Evolutionary conservation across 805 yeast species (phyloP).

Genomic region (Pichia cephalocereana): DNA sequence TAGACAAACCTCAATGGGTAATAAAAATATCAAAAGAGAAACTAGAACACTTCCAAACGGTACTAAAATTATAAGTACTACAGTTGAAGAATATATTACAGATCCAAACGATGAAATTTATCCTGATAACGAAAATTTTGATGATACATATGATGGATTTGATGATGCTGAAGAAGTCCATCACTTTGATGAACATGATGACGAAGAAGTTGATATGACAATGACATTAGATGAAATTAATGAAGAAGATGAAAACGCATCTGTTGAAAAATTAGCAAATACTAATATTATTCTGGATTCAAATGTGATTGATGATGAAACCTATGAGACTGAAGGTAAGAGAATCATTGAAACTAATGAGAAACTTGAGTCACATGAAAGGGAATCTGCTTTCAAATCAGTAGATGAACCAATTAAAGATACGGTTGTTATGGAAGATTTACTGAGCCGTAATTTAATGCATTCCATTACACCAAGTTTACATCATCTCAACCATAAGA

Average conservation of each 20-base stretch:
- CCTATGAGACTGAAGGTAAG: conserved; percentile 11
- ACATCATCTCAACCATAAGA: neutral
- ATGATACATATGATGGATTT: conserved; percentile 5
- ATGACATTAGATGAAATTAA: conserved; percentile 2
- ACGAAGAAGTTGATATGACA: neutral
- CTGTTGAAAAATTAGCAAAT: neutral
- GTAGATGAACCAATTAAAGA: conserved; percentile 6
- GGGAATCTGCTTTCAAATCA: conserved; percentile 17
- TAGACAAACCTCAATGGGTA: neutral
- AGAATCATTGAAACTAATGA: conserved; percentile 18
- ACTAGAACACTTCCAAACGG: conserved; percentile 11
- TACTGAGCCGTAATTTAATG: conserved; percentile 1
- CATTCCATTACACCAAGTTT: neutral
- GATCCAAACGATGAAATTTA: conserved; percentile 15
- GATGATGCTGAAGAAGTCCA: conserved; percentile 3
- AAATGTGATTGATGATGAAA: conserved; percentile 32
- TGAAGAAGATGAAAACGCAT: neutral
- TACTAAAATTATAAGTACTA: conserved; percentile 8
- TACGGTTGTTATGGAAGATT: conserved; percentile 9
- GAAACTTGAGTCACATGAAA: conserved; percentile 30
- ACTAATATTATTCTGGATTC: conserved; percentile 5
- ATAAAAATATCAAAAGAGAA: conserved; percentile 7
- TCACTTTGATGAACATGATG: neutral
- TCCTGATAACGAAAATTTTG: neutral
- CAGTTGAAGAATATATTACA: conserved; percentile 14